Percentiles rank a stretch among this genome's conserved stretches.
These are phyloP conservation scores for Colletotrichum musicola DNA, from an alignment of 2,329 filamentous ascomycete species.

Conservation along the genomic window DNA sequence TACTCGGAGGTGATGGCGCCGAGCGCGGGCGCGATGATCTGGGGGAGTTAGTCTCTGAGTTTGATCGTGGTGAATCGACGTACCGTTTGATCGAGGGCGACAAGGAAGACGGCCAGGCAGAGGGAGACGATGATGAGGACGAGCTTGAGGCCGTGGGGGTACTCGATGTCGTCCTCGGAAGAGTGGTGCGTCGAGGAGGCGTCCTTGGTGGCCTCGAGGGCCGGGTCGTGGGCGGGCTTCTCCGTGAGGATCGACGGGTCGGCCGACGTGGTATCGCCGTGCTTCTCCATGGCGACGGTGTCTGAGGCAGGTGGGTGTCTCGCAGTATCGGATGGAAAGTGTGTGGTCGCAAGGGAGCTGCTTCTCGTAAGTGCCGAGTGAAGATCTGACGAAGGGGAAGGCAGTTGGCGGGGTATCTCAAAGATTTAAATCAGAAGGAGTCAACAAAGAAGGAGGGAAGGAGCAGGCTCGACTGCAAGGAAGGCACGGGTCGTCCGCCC, in stretches of 20 bases:
- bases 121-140: slow-evolving; percentile 58
- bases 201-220: not conserved
- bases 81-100: slow-evolving; percentile 64
- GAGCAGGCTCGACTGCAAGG: too few relatives aligned
- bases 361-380: not conserved
- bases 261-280: slow-evolving; percentile 18
- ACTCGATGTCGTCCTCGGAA: slow-evolving; percentile 44
- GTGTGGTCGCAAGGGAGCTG: not conserved
- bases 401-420: too few relatives aligned
- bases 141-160: slow-evolving; percentile 56
- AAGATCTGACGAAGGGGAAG: too few relatives aligned
- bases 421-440: too few relatives aligned
- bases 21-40: slow-evolving; percentile 62
- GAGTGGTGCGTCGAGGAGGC: not conserved
- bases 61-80: too few relatives aligned
- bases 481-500: too few relatives aligned
- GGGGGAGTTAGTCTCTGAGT: not conserved
- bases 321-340: not conserved
- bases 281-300: slow-evolving; percentile 16
- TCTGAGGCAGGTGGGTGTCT: not conserved
- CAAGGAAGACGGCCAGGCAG: slow-evolving; percentile 61
- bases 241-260: slow-evolving; percentile 25
- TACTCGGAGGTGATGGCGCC: slow-evolving; percentile 64
- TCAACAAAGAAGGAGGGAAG: too few relatives aligned
- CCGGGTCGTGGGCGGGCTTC: not conserved